phyloP scores from a whole-genome alignment of 202 grass and related monocot species.

The Panicum hallii region DNA sequence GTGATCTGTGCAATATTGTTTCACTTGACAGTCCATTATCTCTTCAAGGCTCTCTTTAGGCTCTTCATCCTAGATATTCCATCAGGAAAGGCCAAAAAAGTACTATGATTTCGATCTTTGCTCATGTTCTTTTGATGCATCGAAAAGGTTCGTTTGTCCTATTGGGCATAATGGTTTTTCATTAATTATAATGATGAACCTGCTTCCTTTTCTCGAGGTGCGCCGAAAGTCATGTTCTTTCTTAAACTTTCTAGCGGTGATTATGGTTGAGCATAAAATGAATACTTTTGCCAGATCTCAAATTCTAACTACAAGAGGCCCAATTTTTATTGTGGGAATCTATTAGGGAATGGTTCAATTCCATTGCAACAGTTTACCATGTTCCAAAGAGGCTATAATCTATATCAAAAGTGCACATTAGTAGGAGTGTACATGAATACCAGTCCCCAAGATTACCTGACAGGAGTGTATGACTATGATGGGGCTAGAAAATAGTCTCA shows the following conservation, averaged over 20 bases:
- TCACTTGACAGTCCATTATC: constrained; percentile 16
- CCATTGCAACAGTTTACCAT: background rate
- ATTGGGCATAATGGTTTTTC: constrained; percentile 34
- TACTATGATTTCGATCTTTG: background rate
- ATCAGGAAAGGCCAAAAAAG: constrained; percentile 3
- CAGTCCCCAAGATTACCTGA: background rate
- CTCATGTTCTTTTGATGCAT: constrained; percentile 1
- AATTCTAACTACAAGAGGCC: background rate
- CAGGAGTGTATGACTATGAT: background rate
- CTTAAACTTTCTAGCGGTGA: background rate
- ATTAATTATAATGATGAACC: constrained; percentile 17
- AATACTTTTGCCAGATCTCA: background rate
- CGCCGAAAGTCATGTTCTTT: constrained; percentile 34
- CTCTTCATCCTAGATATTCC: constrained; percentile 29
- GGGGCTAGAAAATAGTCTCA: background rate
- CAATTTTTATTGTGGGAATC: background rate
- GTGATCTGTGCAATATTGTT: background rate
- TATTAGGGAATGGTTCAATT: background rate
- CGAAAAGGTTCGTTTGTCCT: constrained; percentile 37
- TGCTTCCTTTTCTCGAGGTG: constrained; percentile 15
- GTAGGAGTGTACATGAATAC: background rate
- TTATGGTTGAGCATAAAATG: background rate
- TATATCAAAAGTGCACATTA: background rate
- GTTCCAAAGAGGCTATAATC: background rate
- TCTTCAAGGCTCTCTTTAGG: constrained; percentile 27